Evolutionary conservation across 1,284 basidiomycete species (phyloP).

Genomic region (Mycena sp.): DNA sequence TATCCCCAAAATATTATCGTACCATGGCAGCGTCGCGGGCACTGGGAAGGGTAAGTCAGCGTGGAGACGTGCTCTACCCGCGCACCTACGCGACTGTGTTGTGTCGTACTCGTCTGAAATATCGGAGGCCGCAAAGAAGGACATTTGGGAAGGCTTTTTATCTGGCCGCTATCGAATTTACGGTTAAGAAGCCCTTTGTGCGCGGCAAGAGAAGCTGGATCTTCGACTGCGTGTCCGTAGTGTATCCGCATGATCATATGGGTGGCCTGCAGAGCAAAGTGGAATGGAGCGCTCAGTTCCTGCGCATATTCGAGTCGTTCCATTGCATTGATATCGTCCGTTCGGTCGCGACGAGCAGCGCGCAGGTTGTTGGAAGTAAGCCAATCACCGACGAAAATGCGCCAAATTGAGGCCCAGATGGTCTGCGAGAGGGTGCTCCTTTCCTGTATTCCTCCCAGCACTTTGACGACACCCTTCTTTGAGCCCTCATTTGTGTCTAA

Average conservation of each 20-base stretch:
- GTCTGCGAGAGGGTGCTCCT: background rate
- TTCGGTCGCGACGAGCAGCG: background rate
- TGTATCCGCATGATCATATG: background rate
- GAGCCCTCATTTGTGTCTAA: background rate
- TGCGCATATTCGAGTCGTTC: background rate
- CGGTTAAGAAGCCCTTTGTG: background rate
- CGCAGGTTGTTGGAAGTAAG: background rate
- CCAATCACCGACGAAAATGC: background rate
- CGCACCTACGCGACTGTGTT: slow-evolving; percentile 25
- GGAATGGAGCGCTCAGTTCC: background rate
- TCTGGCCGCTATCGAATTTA: slow-evolving; percentile 25
- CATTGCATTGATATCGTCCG: background rate
- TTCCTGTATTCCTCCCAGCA: background rate
- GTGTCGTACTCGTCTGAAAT: slow-evolving; percentile 27
- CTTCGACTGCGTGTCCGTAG: background rate
- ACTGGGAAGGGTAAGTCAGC: background rate
- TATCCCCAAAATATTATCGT: slow-evolving; percentile 9
- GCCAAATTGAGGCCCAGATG: background rate
- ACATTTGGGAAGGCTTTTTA: slow-evolving; percentile 29
- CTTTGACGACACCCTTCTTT: background rate
- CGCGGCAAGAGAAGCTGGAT: background rate
- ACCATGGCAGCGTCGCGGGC: background rate
- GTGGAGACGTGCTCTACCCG: slow-evolving; percentile 4
- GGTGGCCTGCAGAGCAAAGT: background rate
- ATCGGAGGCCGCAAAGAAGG: slow-evolving; percentile 28